phyloP scores from a whole-genome alignment of 1,284 basidiomycete species.

The Pisolithus thermaeus region DNA sequence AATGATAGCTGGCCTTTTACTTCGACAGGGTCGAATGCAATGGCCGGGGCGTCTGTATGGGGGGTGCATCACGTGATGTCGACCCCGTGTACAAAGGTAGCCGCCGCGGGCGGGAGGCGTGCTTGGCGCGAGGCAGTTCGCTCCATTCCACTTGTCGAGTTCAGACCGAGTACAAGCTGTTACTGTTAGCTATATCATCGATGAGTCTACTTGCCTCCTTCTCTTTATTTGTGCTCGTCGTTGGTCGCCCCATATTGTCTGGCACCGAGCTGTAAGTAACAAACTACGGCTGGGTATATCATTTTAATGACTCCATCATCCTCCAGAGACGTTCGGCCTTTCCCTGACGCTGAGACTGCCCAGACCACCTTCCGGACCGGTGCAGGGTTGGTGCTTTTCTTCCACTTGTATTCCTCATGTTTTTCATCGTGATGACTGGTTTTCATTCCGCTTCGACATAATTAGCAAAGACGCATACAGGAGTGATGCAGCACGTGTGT shows the following conservation, averaged over 20 bases:
- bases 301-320: constrained; percentile 7
- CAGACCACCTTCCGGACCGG: constrained; percentile 36
- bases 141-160: background rate
- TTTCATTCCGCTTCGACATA: constrained; percentile 3
- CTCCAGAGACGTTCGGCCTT: constrained; percentile 9
- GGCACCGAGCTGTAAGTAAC: constrained; percentile 21
- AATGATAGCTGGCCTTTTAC: background rate
- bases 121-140: constrained; percentile 16
- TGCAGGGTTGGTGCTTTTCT: constrained; percentile 32
- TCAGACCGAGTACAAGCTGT: background rate
- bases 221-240: constrained; percentile 42
- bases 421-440: constrained; percentile 7
- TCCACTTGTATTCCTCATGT: constrained; percentile 1
- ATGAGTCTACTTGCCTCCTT: constrained; percentile 37
- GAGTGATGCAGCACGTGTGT: constrained; percentile 12
- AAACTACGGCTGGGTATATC: constrained; percentile 7
- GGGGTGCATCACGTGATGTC: constrained; percentile 18
- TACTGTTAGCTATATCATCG: constrained; percentile 27
- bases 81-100: constrained; percentile 15
- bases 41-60: background rate
- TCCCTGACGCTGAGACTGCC: constrained; percentile 29
- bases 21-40: background rate
- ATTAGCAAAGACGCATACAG: constrained; percentile 14
- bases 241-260: constrained; percentile 35
- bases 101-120: constrained; percentile 19